A percentile compares a stretch with the other conserved stretches of the same genome.
These are phyloP conservation scores for Quercus gilva DNA, from an alignment of 306 rosid genomes.

Conservation along the genomic window DNA sequence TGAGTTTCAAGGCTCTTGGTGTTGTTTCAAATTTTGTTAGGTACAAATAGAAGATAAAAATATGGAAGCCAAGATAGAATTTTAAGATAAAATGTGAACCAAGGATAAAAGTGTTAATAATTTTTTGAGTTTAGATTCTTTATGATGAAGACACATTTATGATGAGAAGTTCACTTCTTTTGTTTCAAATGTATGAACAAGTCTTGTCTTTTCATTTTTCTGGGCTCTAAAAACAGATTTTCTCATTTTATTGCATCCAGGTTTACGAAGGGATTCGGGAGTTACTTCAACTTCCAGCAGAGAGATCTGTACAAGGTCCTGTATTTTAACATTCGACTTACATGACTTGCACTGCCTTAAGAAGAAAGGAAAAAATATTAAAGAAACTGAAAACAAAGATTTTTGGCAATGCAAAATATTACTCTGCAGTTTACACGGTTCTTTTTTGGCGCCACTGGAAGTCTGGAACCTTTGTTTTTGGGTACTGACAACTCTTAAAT, in stretches of 20 bases:
- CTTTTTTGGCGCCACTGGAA: background rate
- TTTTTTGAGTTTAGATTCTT: background rate
- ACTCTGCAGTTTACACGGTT: background rate
- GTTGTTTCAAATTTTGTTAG: background rate
- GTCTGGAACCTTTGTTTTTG: too few relatives aligned
- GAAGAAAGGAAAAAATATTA: background rate
- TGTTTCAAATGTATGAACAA: background rate
- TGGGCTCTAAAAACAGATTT: background rate
- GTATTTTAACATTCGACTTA: slow-evolving; percentile 33
- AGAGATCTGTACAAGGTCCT: slow-evolving; percentile 46
- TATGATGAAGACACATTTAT: background rate
- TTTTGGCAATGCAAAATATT: slow-evolving; percentile 11
- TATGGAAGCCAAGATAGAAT: background rate
- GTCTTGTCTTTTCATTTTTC: background rate
- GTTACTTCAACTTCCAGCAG: slow-evolving; percentile 78
- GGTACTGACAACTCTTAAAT: too few relatives aligned
- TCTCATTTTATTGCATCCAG: slow-evolving; percentile 40
- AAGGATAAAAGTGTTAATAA: background rate
- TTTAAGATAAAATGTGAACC: background rate
- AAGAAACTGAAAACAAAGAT: slow-evolving; percentile 7
- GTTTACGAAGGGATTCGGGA: slow-evolving; percentile 85
- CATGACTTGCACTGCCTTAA: background rate
- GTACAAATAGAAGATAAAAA: background rate
- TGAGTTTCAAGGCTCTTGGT: background rate
- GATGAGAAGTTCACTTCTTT: background rate